Conservation (phyloP, 2,329 filamentous ascomycete genomes). For the Colletotrichum graminicola region DNA sequence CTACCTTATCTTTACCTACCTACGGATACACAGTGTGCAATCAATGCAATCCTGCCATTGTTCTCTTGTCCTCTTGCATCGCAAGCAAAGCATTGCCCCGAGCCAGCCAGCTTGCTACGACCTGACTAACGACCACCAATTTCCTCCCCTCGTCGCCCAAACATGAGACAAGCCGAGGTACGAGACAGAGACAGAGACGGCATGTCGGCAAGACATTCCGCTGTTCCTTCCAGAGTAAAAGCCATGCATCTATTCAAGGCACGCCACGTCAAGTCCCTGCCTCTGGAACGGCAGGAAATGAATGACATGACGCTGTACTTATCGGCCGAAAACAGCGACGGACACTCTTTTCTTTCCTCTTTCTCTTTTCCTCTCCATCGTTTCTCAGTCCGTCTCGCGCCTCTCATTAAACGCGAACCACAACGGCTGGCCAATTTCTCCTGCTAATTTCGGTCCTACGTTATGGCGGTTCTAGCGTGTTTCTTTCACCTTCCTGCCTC, state of each 20-base stretch:
- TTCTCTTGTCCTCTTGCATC: not conserved
- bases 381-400: too few species aligned
- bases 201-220: not conserved
- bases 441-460: not conserved
- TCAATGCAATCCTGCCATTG: too few species aligned
- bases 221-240: not conserved
- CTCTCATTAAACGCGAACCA: not conserved
- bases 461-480: conserved; percentile 25
- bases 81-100: not conserved
- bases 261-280: not conserved
- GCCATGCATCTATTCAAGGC: not conserved
- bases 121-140: too few species aligned
- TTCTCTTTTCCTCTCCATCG: not conserved
- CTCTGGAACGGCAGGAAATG: conserved; percentile 12
- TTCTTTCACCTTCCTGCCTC: conserved; percentile 15
- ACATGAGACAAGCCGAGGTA: not conserved
- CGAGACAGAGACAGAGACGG: not conserved
- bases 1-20: conserved; percentile 43
- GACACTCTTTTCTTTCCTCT: not conserved
- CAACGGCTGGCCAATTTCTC: conserved; percentile 12
- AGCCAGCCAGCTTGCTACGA: not conserved
- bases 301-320: conserved; percentile 14
- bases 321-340: not conserved
- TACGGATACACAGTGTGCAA: not conserved
- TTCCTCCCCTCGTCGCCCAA: too few species aligned